Conservation (phyloP, 495 filamentous ascomycete species). For the Talaromyces adpressus region DNA sequence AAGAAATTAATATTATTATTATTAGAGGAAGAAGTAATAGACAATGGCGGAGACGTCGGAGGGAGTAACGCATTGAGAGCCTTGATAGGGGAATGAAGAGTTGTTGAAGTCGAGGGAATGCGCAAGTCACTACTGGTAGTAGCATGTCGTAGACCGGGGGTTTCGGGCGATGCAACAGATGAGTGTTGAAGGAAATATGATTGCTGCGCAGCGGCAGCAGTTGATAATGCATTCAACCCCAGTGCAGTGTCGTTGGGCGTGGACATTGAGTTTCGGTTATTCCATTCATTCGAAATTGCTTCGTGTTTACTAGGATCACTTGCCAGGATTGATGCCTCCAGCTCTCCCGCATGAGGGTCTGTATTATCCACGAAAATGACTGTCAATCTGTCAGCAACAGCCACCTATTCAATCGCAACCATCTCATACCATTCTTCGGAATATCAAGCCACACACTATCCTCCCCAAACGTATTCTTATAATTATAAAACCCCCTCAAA, state of each 20-base stretch:
- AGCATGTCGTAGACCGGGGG: neutral
- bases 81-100: constrained; percentile 22
- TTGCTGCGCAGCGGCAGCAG: constrained; percentile 41
- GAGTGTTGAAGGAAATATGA: constrained; percentile 27
- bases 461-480: constrained; percentile 60
- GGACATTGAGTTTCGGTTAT: constrained; percentile 11
- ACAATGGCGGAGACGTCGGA: constrained; percentile 30
- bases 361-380: constrained; percentile 60
- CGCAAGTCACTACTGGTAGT: neutral
- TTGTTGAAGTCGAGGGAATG: neutral
- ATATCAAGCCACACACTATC: constrained; percentile 58
- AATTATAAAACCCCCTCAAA: constrained; percentile 61
- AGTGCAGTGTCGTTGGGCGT: constrained; percentile 33
- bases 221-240: constrained; percentile 50
- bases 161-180: constrained; percentile 3
- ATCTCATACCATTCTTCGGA: constrained; percentile 43
- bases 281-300: constrained; percentile 20
- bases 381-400: constrained; percentile 17
- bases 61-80: constrained; percentile 25
- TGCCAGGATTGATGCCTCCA: constrained; percentile 20
- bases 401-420: neutral
- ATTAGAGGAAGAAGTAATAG: constrained; percentile 25
- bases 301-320: constrained; percentile 12
- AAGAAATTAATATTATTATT: constrained; percentile 51
- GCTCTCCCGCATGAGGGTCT: constrained; percentile 54